These are phyloP conservation scores for Penicillium sp. DNA, from an alignment of 2,329 filamentous ascomycete genomes.

Conservation along the genomic window DNA sequence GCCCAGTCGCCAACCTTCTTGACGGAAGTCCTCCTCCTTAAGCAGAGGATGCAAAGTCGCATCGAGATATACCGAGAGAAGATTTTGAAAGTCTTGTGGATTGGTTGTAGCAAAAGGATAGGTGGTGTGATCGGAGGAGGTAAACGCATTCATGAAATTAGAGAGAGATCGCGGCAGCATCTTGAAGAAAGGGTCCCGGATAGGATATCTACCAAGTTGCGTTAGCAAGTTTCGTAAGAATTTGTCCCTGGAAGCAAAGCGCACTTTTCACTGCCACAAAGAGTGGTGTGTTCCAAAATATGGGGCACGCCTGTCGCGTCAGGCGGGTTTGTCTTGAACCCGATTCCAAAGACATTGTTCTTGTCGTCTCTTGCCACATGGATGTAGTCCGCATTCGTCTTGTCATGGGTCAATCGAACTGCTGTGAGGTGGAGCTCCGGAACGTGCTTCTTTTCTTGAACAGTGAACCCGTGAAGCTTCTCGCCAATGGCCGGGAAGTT, in stretches of 20 bases:
- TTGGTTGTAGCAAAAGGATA: conserved; percentile 99
- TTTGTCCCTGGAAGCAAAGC: conserved; percentile 8
- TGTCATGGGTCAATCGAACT: conserved; percentile 83
- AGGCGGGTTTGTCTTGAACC: conserved; percentile 97
- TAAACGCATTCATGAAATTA: conserved; percentile 99
- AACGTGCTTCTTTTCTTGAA: conserved; percentile 82
- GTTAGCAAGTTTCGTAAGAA: conserved; percentile 10
- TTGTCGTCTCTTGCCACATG: conserved; percentile 91
- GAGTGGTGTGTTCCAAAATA: conserved; percentile 93
- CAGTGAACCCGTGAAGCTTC: conserved; percentile 86
- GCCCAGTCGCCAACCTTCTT: conserved; percentile 94
- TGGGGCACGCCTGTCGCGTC: conserved; percentile 95
- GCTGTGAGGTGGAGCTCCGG: conserved; percentile 91
- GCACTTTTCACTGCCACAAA: conserved; percentile 91
- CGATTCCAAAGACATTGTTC: conserved; percentile 99
- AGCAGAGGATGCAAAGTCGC: conserved; percentile 85
- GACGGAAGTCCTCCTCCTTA: conserved; percentile 85
- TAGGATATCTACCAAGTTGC: conserved; percentile 64
- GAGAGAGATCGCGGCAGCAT: conserved; percentile 98
- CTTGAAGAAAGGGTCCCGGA: conserved; percentile 98
- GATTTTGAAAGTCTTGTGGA: conserved; percentile 85
- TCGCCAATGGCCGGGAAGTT: conserved; percentile 73
- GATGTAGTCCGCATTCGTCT: conserved; percentile 91
- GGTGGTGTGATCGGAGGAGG: conserved; percentile 89
- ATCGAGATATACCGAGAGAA: conserved; percentile 94